Evolutionary conservation across 768 basidiomycete genomes (phyloP).

Genomic region (Chalciporus pseudorubinellus): DNA sequence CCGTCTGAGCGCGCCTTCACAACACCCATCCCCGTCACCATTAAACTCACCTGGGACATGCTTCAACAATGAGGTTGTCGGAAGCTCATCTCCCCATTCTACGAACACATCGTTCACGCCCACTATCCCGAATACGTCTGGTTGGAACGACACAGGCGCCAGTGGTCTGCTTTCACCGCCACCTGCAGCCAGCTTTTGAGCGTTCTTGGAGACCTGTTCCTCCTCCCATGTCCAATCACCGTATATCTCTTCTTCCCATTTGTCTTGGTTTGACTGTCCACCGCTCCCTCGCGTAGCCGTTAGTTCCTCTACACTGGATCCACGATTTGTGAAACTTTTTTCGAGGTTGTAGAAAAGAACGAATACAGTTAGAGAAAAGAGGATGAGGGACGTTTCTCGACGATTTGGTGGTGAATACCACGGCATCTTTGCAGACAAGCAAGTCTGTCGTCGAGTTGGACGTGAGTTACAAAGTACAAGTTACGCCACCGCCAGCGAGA

Average conservation of each 20-base stretch:
- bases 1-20: slow-evolving; percentile 1
- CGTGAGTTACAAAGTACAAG: neutral
- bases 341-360: slow-evolving; percentile 75
- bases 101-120: slow-evolving; percentile 52
- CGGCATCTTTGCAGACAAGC: slow-evolving; percentile 37
- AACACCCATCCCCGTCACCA: neutral
- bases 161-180: neutral
- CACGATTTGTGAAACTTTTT: slow-evolving; percentile 52
- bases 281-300: neutral
- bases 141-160: slow-evolving; percentile 25
- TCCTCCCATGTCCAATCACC: slow-evolving; percentile 71
- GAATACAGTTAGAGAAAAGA: slow-evolving; percentile 65
- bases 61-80: slow-evolving; percentile 52
- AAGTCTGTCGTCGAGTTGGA: neutral
- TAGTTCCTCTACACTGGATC: slow-evolving; percentile 41
- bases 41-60: slow-evolving; percentile 62
- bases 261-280: slow-evolving; percentile 32
- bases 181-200: slow-evolving; percentile 42
- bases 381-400: slow-evolving; percentile 68
- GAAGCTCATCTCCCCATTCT: slow-evolving; percentile 56
- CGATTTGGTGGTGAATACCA: slow-evolving; percentile 69
- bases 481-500: neutral
- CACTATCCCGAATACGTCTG: slow-evolving; percentile 23
- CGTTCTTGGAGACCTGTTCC: slow-evolving; percentile 56
- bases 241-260: slow-evolving; percentile 59